Percentiles rank a stretch among this genome's conserved stretches.
Evolutionary conservation across 2,329 filamentous ascomycete genomes (phyloP).

Genomic region (Penicillium digitatum): DNA sequence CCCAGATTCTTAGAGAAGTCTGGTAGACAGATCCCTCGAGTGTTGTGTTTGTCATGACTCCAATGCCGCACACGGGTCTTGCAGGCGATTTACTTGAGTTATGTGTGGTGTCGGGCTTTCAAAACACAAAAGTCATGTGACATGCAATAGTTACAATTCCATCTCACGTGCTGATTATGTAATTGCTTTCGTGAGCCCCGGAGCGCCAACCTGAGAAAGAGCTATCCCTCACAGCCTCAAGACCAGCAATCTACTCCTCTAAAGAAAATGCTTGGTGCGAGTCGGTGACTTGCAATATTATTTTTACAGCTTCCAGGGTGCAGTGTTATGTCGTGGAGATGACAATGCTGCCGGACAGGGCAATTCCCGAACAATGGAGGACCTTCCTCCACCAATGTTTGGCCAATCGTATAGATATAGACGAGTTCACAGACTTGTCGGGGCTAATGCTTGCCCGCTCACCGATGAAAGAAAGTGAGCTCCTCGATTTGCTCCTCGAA

Average conservation of each 20-base stretch:
- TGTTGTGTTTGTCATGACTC: not conserved
- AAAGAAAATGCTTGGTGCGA: not conserved
- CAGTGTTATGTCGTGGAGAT: constrained; percentile 14
- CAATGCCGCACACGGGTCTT: too few relatives aligned
- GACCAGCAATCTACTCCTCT: not conserved
- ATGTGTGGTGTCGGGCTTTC: not conserved
- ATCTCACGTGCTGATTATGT: not conserved
- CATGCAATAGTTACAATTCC: rapidly evolving
- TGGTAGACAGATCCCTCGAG: not conserved
- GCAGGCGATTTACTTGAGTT: too few relatives aligned
- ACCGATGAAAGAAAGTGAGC: constrained; percentile 30
- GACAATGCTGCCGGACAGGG: constrained; percentile 21
- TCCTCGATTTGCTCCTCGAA: constrained; percentile 37
- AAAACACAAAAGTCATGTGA: not conserved
- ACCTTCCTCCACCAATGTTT: constrained; percentile 38
- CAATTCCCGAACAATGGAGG: constrained; percentile 35
- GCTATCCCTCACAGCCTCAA: not conserved
- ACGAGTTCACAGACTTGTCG: constrained; percentile 39
- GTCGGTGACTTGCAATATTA: not conserved
- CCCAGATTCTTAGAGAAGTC: too few relatives aligned
- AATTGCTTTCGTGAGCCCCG: not conserved
- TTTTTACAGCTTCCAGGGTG: not conserved
- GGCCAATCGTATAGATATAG: constrained; percentile 35
- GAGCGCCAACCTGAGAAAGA: not conserved
- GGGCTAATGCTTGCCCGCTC: constrained; percentile 32